These are phyloP conservation scores for Phlyctochytrium arcticum DNA, from an alignment of 192 early-diverging fungal genomes.

Conservation along the genomic window DNA sequence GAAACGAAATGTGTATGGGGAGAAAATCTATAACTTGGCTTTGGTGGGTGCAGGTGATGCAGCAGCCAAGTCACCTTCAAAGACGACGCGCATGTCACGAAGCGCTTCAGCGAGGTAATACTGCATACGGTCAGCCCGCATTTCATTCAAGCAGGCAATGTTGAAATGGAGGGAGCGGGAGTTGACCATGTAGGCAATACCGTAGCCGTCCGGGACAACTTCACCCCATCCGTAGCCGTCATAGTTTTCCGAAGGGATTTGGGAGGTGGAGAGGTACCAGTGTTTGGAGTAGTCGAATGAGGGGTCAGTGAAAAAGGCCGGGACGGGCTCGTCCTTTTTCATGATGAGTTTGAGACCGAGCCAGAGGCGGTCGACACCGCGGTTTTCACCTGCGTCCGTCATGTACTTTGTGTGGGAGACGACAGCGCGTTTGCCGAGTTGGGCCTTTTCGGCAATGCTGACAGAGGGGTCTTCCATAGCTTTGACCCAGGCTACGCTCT, in stretches of 20 bases:
- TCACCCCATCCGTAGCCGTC: constrained; percentile 83
- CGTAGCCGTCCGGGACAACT: constrained; percentile 85
- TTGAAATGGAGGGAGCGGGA: constrained; percentile 83
- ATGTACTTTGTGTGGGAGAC: constrained; percentile 77
- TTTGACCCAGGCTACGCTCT: constrained; percentile 78
- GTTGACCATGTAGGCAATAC: constrained; percentile 93
- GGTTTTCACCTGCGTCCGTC: constrained; percentile 70
- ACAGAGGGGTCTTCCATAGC: constrained; percentile 70
- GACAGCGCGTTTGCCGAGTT: constrained; percentile 71
- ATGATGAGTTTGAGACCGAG: constrained; percentile 81
- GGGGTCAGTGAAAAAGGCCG: constrained; percentile 82
- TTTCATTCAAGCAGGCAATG: constrained; percentile 65
- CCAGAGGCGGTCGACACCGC: constrained; percentile 90
- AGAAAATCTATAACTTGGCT: constrained; percentile 23
- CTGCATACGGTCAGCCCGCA: constrained; percentile 67
- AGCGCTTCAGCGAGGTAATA: constrained; percentile 85
- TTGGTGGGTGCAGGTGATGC: constrained; percentile 20
- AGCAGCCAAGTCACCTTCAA: constrained; percentile 58
- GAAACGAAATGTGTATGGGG: no score
- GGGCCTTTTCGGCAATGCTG: constrained; percentile 50
- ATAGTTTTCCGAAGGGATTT: constrained; percentile 88
- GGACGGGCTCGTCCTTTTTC: constrained; percentile 69
- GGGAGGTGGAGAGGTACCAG: constrained; percentile 91
- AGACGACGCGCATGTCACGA: constrained; percentile 75
- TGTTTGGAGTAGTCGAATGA: constrained; percentile 74